phyloP scores from a whole-genome alignment of 2,329 filamentous ascomycete genomes.

The Sarocladium kiliense region DNA sequence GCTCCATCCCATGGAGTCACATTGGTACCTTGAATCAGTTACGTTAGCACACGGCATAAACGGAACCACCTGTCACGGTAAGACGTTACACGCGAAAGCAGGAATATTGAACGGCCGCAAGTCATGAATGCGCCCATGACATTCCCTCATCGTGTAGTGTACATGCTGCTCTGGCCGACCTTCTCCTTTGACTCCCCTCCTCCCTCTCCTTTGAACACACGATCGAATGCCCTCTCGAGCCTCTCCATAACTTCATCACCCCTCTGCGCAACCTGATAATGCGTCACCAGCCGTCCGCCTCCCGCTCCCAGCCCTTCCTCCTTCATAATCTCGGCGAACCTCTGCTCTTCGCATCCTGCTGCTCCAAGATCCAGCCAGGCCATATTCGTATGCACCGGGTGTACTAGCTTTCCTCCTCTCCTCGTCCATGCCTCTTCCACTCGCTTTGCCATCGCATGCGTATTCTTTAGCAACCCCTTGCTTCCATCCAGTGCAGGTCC shows the following conservation, averaged over 20 bases:
- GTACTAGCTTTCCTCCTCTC: slow-evolving; percentile 61
- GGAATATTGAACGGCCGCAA: too few relatives aligned
- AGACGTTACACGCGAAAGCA: too few relatives aligned
- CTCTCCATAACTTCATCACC: slow-evolving; percentile 53
- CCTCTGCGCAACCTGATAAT: slow-evolving; percentile 58
- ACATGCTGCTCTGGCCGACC: slow-evolving; percentile 22
- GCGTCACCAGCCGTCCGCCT: slow-evolving; percentile 39
- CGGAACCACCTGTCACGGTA: too few relatives aligned
- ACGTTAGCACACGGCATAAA: too few relatives aligned
- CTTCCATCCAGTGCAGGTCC: slow-evolving; percentile 28
- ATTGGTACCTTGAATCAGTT: too few relatives aligned
- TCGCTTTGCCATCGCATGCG: slow-evolving; percentile 58
- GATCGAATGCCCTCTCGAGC: slow-evolving; percentile 50
- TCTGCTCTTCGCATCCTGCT: slow-evolving; percentile 38
- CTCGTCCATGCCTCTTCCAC: slow-evolving; percentile 66
- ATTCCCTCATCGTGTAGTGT: too few relatives aligned
- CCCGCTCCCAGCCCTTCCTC: slow-evolving; percentile 37
- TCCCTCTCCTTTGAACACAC: slow-evolving; percentile 20
- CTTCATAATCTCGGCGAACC: slow-evolving; percentile 33
- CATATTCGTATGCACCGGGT: slow-evolving; percentile 87
- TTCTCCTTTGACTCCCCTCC: slow-evolving; percentile 11
- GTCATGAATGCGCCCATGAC: too few relatives aligned
- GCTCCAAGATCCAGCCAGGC: slow-evolving; percentile 73
- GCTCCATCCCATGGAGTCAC: too few relatives aligned
- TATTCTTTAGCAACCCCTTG: slow-evolving; percentile 53